Percentiles rank a stretch among this genome's conserved stretches.
phyloP scores from a whole-genome alignment of 331 rosid genomes.

The Malus hybrid region DNA sequence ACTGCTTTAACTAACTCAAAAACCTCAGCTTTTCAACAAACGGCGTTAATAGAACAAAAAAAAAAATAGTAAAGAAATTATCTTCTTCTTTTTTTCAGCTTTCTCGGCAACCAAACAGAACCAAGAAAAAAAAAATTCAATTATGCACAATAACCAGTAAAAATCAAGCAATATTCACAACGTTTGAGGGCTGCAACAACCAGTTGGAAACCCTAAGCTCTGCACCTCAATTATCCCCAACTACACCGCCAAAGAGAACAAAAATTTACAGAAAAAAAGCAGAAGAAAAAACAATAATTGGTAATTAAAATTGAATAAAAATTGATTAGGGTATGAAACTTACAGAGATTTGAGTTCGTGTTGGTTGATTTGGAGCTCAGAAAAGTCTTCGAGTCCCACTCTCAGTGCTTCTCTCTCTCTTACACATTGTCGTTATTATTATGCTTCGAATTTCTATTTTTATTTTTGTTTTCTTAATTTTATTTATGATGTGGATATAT shows the following conservation, averaged over 20 bases:
- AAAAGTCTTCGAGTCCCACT: slow-evolving; percentile 28
- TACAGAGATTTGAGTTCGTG: slow-evolving; percentile 28
- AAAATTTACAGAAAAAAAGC: neutral
- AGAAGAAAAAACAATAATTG: neutral
- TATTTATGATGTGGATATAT: neutral
- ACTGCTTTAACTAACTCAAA: neutral
- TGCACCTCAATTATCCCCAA: slow-evolving; percentile 5
- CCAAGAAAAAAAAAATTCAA: neutral
- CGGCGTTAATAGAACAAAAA: neutral
- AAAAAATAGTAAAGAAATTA: neutral
- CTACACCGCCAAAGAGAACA: neutral
- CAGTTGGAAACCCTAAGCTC: slow-evolving; percentile 37
- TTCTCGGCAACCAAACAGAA: slow-evolving; percentile 4
- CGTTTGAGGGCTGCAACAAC: neutral
- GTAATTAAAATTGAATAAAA: neutral
- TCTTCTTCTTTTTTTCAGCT: neutral
- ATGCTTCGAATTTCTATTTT: neutral
- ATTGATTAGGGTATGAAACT: slow-evolving; percentile 18
- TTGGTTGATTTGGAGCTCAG: slow-evolving; percentile 12
- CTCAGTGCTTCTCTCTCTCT: slow-evolving; percentile 17
- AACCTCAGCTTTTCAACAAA: neutral
- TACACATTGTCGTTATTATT: neutral
- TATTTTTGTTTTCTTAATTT: neutral
- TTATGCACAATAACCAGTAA: neutral
- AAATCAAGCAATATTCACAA: neutral